Evolutionary conservation across 352 stramenopile species (phyloP).

Genomic region (Phytophthora litchii): DNA sequence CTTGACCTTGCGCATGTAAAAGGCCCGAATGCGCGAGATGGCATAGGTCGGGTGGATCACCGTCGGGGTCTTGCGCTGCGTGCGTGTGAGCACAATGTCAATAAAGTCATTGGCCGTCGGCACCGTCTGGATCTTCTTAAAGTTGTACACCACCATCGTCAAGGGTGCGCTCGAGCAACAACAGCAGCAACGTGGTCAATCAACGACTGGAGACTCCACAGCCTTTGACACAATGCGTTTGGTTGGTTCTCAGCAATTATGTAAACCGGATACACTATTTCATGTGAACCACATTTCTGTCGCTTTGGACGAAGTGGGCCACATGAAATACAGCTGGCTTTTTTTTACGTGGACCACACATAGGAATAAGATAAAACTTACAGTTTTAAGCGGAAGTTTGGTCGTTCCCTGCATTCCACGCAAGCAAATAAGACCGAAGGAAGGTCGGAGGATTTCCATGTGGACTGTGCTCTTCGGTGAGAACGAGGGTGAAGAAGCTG

Average conservation of each 20-base stretch:
- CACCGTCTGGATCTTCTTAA: slow-evolving; percentile 99
- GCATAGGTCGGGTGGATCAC: slow-evolving; percentile 98
- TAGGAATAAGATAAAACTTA: too few species aligned
- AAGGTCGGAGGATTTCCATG: slow-evolving; percentile 33
- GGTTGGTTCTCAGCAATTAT: slow-evolving; percentile 12
- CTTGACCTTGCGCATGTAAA: slow-evolving; percentile 99
- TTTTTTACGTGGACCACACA: neutral
- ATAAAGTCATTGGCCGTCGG: slow-evolving; percentile 97
- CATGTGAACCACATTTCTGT: slow-evolving; percentile 1
- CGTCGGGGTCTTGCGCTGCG: slow-evolving; percentile 99
- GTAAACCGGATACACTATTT: neutral
- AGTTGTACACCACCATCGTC: slow-evolving; percentile 99
- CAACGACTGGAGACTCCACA: slow-evolving; percentile 14
- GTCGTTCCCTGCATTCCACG: slow-evolving; percentile 22
- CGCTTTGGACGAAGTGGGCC: too few species aligned
- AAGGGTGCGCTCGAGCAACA: neutral
- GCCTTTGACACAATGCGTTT: slow-evolving; percentile 13
- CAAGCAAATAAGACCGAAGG: slow-evolving; percentile 16
- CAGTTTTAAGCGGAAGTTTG: neutral
- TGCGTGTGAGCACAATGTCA: slow-evolving; percentile 99
- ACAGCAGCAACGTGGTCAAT: slow-evolving; percentile 3
- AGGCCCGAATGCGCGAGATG: slow-evolving; percentile 96
- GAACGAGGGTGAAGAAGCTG: slow-evolving; percentile 31
- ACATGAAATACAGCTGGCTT: too few species aligned
- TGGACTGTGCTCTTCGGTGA: slow-evolving; percentile 73